A percentile compares a stretch with the other conserved stretches of the same genome.
Evolutionary conservation across 169 alveolate species (phyloP).

Genomic region (Toxoplasma gondii): DNA sequence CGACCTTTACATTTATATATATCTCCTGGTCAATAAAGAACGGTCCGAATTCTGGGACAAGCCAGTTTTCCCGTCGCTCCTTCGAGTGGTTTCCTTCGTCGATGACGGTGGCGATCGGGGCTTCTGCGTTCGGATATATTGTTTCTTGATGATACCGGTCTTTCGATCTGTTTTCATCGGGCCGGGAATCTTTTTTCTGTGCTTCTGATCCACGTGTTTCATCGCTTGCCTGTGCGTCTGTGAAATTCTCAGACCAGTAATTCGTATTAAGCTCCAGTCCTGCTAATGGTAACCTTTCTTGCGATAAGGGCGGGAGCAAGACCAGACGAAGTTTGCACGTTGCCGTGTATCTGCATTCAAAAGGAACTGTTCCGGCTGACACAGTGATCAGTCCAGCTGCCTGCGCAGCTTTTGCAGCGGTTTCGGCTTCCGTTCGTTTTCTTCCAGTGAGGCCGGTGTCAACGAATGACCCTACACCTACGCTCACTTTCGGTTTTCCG

Average conservation of each 20-base stretch:
- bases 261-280: background rate
- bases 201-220: background rate
- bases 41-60: background rate
- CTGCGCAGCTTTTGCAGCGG: background rate
- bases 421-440: background rate
- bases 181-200: background rate
- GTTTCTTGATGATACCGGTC: no score
- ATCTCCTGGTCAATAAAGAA: slow-evolving; percentile 3
- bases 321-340: background rate
- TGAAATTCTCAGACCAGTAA: background rate
- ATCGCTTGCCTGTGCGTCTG: background rate
- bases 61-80: background rate
- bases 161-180: no score
- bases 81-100: background rate
- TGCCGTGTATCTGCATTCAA: background rate
- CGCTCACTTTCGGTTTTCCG: background rate
- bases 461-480: background rate
- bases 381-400: background rate
- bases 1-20: background rate
- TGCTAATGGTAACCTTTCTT: background rate
- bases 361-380: slow-evolving; percentile 18
- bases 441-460: background rate
- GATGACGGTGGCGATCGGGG: no score
- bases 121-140: no score
- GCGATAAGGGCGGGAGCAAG: background rate